phyloP scores from a whole-genome alignment of 1,284 basidiomycete species.

The Sutorius eximius region DNA sequence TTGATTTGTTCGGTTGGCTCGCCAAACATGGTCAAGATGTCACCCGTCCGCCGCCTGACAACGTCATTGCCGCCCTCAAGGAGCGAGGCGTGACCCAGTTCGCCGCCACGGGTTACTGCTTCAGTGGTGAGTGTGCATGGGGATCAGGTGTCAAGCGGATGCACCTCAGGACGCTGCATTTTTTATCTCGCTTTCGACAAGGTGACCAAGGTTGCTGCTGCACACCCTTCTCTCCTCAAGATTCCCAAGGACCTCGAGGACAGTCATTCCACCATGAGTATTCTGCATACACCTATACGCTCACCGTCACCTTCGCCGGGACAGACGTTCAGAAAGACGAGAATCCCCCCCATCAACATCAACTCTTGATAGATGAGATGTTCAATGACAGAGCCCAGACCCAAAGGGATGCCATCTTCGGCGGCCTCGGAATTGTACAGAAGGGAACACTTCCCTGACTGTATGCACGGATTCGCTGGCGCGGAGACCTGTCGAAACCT shows the following conservation, averaged over 20 bases:
- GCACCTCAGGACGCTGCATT: conserved; percentile 48
- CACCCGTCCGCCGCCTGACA: conserved; percentile 55
- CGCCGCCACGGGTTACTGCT: conserved; percentile 70
- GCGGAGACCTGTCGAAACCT: conserved; percentile 38
- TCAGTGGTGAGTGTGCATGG: conserved; percentile 51
- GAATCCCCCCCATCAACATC: conserved; percentile 44
- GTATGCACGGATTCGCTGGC: conserved; percentile 56
- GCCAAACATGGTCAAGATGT: conserved; percentile 43
- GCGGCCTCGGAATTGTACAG: conserved; percentile 43
- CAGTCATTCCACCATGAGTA: not conserved
- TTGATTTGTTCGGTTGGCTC: conserved; percentile 53
- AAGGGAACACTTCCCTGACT: conserved; percentile 45
- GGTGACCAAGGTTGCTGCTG: conserved; percentile 51
- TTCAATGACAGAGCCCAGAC: conserved; percentile 36
- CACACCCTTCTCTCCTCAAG: conserved; percentile 71
- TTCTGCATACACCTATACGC: too few relatives aligned
- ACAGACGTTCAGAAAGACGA: conserved; percentile 35
- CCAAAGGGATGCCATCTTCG: conserved; percentile 43
- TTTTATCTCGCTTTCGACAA: conserved; percentile 71
- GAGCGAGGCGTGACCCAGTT: conserved; percentile 56
- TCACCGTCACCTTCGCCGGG: not conserved
- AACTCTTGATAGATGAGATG: conserved; percentile 39
- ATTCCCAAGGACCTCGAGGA: conserved; percentile 39
- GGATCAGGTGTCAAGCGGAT: not conserved
- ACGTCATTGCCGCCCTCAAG: conserved; percentile 57